These are phyloP conservation scores for Drechslerella dactyloides DNA, from an alignment of 2,329 filamentous ascomycete genomes.

Conservation along the genomic window DNA sequence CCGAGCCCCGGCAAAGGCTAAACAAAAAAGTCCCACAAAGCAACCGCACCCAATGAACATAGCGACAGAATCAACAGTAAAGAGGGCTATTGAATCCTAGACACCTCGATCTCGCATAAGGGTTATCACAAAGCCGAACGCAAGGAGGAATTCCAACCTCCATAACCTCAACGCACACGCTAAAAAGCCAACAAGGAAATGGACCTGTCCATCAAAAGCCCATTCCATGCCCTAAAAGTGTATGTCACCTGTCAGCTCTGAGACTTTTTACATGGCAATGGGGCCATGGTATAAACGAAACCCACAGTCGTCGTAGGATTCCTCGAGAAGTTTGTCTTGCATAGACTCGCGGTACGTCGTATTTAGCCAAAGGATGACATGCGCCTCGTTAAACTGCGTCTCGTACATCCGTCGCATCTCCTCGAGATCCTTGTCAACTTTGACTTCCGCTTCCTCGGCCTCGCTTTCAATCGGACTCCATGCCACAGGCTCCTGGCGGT, in stretches of 20 bases:
- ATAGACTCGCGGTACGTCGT: conserved; percentile 25
- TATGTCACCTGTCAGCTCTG: not conserved
- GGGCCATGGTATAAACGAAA: not conserved
- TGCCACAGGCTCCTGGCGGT: not conserved
- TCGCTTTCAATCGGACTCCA: not conserved
- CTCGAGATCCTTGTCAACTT: conserved; percentile 23
- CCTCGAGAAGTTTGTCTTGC: conserved; percentile 39
- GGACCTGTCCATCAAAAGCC: no score
- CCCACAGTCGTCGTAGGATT: conserved; percentile 18
- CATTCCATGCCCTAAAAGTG: no score
- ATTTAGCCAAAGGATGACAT: conserved; percentile 29
- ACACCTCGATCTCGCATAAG: no score
- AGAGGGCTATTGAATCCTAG: no score
- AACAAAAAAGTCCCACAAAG: no score
- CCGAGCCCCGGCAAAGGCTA: no score
- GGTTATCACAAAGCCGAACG: no score
- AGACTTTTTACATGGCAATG: not conserved
- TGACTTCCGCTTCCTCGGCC: not conserved
- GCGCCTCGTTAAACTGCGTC: conserved; percentile 28
- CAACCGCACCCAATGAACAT: no score
- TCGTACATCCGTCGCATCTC: conserved; percentile 26
- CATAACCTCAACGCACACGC: no score
- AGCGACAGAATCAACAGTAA: no score
- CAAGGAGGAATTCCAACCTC: no score
- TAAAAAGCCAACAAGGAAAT: no score